phyloP scores from a whole-genome alignment of 768 basidiomycete species.

The Pholiota conissans region DNA sequence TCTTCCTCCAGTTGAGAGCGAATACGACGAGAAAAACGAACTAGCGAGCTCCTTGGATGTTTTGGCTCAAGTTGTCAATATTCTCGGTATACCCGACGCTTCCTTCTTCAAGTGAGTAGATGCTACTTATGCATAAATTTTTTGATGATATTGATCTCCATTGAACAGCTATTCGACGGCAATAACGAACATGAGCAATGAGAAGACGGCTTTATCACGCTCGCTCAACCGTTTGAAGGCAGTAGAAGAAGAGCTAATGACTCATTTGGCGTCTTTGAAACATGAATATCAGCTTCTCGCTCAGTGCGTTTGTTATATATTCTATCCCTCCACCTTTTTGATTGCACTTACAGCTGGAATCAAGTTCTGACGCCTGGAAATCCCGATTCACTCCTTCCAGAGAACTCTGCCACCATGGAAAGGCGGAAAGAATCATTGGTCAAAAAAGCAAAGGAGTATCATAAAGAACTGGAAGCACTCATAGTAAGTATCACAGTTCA shows the following conservation, averaged over 20 bases:
- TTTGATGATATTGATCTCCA: neutral
- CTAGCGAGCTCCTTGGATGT: slow-evolving; percentile 22
- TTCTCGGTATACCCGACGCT: slow-evolving; percentile 35
- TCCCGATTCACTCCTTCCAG: slow-evolving; percentile 15
- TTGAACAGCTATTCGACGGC: slow-evolving; percentile 36
- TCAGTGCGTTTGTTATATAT: slow-evolving; percentile 28
- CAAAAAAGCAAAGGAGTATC: slow-evolving; percentile 49
- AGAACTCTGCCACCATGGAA: slow-evolving; percentile 32
- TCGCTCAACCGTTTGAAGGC: slow-evolving; percentile 32
- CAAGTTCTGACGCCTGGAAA: slow-evolving; percentile 24
- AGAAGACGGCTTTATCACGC: slow-evolving; percentile 29
- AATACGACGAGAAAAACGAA: slow-evolving; percentile 14
- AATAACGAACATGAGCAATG: slow-evolving; percentile 31
- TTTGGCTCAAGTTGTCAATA: slow-evolving; percentile 24
- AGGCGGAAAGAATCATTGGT: slow-evolving; percentile 40
- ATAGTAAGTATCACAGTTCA: slow-evolving; percentile 30
- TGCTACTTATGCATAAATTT: neutral
- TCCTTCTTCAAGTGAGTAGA: slow-evolving; percentile 33
- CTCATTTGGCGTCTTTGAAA: slow-evolving; percentile 29
- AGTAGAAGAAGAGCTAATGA: slow-evolving; percentile 37
- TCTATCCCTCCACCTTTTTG: neutral
- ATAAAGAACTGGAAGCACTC: slow-evolving; percentile 36
- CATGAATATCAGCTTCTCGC: slow-evolving; percentile 38
- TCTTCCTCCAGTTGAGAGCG: slow-evolving; percentile 17
- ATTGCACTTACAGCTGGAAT: slow-evolving; percentile 33